Evolutionary conservation across 2,329 filamentous ascomycete genomes (phyloP).

Genomic region (Zymoseptoria tritici): DNA sequence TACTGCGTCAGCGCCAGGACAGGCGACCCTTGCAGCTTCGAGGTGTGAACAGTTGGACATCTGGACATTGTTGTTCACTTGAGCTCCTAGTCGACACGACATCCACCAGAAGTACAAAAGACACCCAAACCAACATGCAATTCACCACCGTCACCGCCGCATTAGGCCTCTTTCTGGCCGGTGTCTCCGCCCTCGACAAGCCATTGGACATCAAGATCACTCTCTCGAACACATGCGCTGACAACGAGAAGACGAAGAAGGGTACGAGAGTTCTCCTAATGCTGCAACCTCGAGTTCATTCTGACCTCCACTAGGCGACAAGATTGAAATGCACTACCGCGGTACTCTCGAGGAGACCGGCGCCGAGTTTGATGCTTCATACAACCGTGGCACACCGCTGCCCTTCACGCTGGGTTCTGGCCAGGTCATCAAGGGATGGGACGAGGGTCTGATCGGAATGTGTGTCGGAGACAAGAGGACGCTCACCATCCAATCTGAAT

Average conservation of each 20-base stretch:
- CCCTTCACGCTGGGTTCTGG: conserved; percentile 73
- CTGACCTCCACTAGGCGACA: conserved; percentile 52
- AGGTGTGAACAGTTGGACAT: background rate
- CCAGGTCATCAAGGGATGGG: conserved; percentile 94
- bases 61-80: background rate
- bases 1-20: background rate
- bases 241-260: conserved; percentile 56
- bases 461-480: conserved; percentile 91
- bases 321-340: conserved; percentile 78
- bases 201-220: conserved; percentile 70
- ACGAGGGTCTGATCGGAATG: conserved; percentile 86
- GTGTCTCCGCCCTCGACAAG: conserved; percentile 40
- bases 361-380: conserved; percentile 44
- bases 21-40: background rate
- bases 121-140: conserved; percentile 33
- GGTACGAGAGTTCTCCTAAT: conserved; percentile 27
- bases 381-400: conserved; percentile 72
- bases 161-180: conserved; percentile 45
- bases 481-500: conserved; percentile 81
- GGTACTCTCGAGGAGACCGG: conserved; percentile 70
- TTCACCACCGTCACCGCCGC: conserved; percentile 35
- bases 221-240: conserved; percentile 60
- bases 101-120: no score
- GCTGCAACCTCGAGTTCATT: background rate
- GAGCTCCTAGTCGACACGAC: background rate